These are phyloP conservation scores for Aspergillus pseudoterreus DNA, from an alignment of 2,329 filamentous ascomycete genomes.

Conservation along the genomic window DNA sequence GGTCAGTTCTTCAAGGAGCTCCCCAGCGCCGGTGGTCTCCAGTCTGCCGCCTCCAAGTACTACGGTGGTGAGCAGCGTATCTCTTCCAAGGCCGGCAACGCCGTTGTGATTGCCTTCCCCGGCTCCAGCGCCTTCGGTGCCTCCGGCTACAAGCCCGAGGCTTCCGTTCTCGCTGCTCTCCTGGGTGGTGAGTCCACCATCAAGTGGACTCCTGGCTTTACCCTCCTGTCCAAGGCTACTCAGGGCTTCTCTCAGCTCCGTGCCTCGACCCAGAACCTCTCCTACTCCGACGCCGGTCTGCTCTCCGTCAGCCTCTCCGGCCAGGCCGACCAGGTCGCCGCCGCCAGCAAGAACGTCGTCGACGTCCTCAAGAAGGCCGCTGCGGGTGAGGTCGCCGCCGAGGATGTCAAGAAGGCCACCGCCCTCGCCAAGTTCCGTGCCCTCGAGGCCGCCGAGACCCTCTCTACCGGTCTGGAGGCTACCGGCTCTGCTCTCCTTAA, in stretches of 20 bases:
- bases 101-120: constrained; percentile 87
- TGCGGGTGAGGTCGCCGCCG: constrained; percentile 69
- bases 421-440: constrained; percentile 91
- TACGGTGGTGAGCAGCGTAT: constrained; percentile 92
- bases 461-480: constrained; percentile 72
- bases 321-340: constrained; percentile 66
- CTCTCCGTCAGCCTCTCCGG: constrained; percentile 79
- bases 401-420: constrained; percentile 87
- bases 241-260: constrained; percentile 62
- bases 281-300: constrained; percentile 93
- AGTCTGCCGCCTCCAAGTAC: constrained; percentile 71
- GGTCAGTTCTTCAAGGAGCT: constrained; percentile 83
- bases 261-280: constrained; percentile 70
- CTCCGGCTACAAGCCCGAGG: constrained; percentile 80
- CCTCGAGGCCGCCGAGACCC: constrained; percentile 75
- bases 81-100: constrained; percentile 71
- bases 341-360: constrained; percentile 71
- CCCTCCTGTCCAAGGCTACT: constrained; percentile 76
- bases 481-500: constrained; percentile 82
- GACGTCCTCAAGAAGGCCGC: constrained; percentile 79
- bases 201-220: constrained; percentile 96
- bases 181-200: constrained; percentile 87
- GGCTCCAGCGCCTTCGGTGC: constrained; percentile 72
- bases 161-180: constrained; percentile 79
- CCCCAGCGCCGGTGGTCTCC: constrained; percentile 48